A percentile compares a stretch with the other conserved stretches of the same genome.
These are phyloP conservation scores for Solanum tarapatanum DNA, from an alignment of 257 asterid genomes.

Conservation along the genomic window DNA sequence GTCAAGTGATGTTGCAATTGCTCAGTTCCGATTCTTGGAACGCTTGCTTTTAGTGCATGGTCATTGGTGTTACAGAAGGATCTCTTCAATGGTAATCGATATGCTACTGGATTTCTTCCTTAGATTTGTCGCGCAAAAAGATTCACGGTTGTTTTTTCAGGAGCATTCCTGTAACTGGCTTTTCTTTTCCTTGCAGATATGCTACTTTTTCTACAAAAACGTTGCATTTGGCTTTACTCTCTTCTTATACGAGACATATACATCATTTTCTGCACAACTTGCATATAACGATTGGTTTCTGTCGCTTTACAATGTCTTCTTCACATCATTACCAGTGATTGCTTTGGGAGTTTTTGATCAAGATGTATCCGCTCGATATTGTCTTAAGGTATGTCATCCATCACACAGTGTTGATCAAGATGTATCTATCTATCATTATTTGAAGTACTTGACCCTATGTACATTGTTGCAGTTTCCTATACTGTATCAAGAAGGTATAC, in stretches of 20 bases:
- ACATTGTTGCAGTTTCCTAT: conserved; percentile 55
- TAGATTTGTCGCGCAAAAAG: background rate
- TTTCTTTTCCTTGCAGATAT: conserved; percentile 43
- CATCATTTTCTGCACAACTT: conserved; percentile 74
- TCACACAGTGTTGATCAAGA: background rate
- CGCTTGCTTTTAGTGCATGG: conserved; percentile 90
- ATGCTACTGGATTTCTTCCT: background rate
- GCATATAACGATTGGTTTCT: conserved; percentile 89
- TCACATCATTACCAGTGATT: conserved; percentile 83
- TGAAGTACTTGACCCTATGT: background rate
- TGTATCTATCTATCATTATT: background rate
- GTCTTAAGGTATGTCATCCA: conserved; percentile 49
- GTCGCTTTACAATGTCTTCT: conserved; percentile 80
- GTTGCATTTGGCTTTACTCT: conserved; percentile 57
- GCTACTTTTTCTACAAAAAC: conserved; percentile 82
- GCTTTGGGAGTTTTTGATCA: conserved; percentile 92
- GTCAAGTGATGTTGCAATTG: conserved; percentile 88
- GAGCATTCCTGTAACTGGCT: background rate
- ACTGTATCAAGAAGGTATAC: conserved; percentile 95
- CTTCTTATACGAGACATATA: conserved; percentile 57
- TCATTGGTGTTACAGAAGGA: conserved; percentile 95
- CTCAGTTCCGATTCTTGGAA: conserved; percentile 76
- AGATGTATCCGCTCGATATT: conserved; percentile 75
- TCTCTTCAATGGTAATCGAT: conserved; percentile 63
- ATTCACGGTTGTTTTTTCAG: background rate